These are phyloP conservation scores for Urostyla sp. DNA, from an alignment of 73 alveolate species.

Conservation along the genomic window DNA sequence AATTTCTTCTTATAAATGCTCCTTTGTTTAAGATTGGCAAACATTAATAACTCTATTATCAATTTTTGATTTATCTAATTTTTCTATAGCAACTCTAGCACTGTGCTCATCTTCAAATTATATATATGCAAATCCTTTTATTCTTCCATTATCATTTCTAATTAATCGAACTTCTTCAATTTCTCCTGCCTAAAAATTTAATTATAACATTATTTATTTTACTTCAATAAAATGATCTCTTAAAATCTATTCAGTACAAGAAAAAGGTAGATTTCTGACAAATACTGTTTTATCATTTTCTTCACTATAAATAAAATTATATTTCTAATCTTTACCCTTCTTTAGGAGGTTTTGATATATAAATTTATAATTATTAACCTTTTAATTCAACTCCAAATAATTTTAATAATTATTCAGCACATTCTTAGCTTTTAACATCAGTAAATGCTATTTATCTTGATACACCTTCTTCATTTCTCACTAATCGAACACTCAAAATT, in stretches of 20 bases:
- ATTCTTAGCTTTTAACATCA: slow-evolving; percentile 28
- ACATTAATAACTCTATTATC: slow-evolving; percentile 45
- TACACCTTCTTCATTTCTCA: slow-evolving; percentile 40
- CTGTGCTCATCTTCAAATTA: not conserved
- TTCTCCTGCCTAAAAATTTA: slow-evolving; percentile 28
- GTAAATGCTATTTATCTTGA: slow-evolving; percentile 42
- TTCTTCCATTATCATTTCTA: not conserved
- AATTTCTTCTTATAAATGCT: slow-evolving; percentile 20
- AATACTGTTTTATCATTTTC: slow-evolving; percentile 38
- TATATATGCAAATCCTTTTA: slow-evolving; percentile 45
- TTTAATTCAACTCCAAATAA: not conserved
- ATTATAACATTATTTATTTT: not conserved
- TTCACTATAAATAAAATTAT: slow-evolving; percentile 7
- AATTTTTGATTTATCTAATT: slow-evolving; percentile 5
- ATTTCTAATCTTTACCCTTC: slow-evolving; percentile 11
- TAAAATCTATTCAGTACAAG: slow-evolving; percentile 43
- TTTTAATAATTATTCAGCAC: slow-evolving; percentile 23
- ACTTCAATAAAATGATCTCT: slow-evolving; percentile 35
- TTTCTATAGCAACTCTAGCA: not conserved
- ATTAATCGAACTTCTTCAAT: slow-evolving; percentile 28
- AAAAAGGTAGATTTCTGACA: slow-evolving; percentile 28
- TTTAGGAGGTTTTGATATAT: slow-evolving; percentile 51
- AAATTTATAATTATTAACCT: slow-evolving; percentile 4
- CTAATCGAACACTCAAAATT: slow-evolving; percentile 19
- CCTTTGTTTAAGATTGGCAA: not conserved